Percentiles rank a stretch among this genome's conserved stretches.
phyloP scores from a whole-genome alignment of 164 flowering plant genomes.

The Nelumbo lutea region DNA sequence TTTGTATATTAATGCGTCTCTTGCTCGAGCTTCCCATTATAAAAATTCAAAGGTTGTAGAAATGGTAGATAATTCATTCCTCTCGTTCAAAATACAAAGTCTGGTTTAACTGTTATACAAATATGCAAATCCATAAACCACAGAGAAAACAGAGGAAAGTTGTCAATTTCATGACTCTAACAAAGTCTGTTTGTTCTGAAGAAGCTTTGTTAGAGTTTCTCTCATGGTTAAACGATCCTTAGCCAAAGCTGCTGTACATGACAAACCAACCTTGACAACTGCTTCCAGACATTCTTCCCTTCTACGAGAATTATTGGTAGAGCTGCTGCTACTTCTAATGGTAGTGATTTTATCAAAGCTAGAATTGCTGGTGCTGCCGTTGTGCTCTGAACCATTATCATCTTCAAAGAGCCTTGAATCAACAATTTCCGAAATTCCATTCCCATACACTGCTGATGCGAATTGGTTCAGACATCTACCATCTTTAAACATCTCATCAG shows the following conservation, averaged over 20 bases:
- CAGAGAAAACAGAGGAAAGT: no score
- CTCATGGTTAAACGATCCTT: conserved; percentile 12
- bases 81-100: no score
- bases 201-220: conserved; percentile 10
- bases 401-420: conserved; percentile 1
- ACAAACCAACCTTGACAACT: conserved; percentile 6
- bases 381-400: background rate
- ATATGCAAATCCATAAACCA: no score
- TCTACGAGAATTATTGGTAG: background rate
- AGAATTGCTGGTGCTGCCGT: background rate
- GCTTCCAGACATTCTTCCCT: conserved; percentile 6
- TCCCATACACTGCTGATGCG: background rate
- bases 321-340: background rate
- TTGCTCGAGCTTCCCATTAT: no score
- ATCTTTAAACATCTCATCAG: conserved; percentile 8
- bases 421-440: background rate
- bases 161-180: background rate
- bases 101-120: no score
- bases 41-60: no score
- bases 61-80: no score
- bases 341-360: background rate
- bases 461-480: conserved; percentile 4
- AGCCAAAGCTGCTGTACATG: conserved; percentile 4
- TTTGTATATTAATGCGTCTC: no score
- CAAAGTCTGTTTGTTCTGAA: background rate